Base-by-base conservation (phyloP, 148 eudicot genomes). In the Vaccinium darrowii region DNA sequence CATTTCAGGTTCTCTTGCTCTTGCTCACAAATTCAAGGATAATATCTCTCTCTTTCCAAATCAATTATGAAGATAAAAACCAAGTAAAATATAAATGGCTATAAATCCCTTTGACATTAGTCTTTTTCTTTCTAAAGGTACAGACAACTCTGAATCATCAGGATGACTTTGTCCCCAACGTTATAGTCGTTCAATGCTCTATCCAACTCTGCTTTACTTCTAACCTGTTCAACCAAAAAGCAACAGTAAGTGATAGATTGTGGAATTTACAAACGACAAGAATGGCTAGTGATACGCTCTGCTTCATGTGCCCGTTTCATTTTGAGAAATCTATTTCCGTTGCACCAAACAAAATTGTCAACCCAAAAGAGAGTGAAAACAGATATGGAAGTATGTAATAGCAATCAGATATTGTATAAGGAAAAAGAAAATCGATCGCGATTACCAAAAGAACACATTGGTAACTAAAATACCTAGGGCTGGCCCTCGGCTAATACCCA, bases 101-200 rank as follows among this genome's bases (percentile, higher is more conserved):
- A 57, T 49, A 9, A 12, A n/a, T 5, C 23, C 54, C 47, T 18
- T 67, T 30, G 53, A 82, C 82, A 89, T 50, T 85, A 84, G 79
- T 84, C 87, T 47, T 67, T 92, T 90, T 95, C 94, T 33, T 88
- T 93, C 99, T 62, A n/a, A 97, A 87, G 80, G 87, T 63, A 95
- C 81, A 10, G 98, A 90, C 86, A 95, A 52, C 99, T 90, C 79
- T 87, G 90, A 50, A 95, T 89, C 90, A 90, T 95, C 88, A 97
- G 83, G 12, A 87, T 39, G 53, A 97, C 95, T 86, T 88, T 89
- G 79, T 95, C 98, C 76, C 98, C 99, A 23, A 92, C 87, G 75
- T 65, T 91, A 84, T 93, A 97, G 52, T 95, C 98, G 86, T 97
- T 98, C 87, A 97, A 88, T 43, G 84, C 89, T 81, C 92, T 94